These are phyloP conservation scores for Talaromyces piceae DNA, from an alignment of 2,329 filamentous ascomycete species.

Conservation along the genomic window DNA sequence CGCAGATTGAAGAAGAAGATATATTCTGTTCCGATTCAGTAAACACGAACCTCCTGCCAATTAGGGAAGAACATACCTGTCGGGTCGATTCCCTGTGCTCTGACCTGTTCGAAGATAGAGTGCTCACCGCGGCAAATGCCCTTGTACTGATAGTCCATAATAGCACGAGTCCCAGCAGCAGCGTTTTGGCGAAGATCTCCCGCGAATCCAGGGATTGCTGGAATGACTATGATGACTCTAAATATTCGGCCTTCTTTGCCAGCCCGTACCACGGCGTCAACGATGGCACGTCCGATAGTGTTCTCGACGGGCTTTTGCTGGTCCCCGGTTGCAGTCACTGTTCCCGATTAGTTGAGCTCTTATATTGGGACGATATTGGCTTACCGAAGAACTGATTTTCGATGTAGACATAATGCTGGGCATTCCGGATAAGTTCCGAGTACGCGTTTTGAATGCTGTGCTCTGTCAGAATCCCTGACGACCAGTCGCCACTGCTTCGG, in stretches of 20 bases:
- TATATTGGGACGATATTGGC: too few relatives aligned
- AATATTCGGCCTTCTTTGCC: slow-evolving; percentile 71
- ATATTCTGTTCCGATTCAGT: slow-evolving; percentile 46
- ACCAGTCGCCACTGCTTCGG: slow-evolving; percentile 90
- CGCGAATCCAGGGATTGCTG: slow-evolving; percentile 76
- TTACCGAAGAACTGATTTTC: slow-evolving; percentile 95
- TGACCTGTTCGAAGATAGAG: slow-evolving; percentile 78
- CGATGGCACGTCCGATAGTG: slow-evolving; percentile 77
- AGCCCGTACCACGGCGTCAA: slow-evolving; percentile 78
- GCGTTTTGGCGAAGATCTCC: slow-evolving; percentile 79
- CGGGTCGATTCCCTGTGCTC: slow-evolving; percentile 67
- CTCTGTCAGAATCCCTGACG: slow-evolving; percentile 73
- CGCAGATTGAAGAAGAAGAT: slow-evolving; percentile 93
- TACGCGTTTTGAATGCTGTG: slow-evolving; percentile 88
- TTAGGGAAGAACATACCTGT: slow-evolving; percentile 25
- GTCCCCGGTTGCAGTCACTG: slow-evolving; percentile 79
- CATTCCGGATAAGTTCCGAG: slow-evolving; percentile 73
- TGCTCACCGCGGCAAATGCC: slow-evolving; percentile 87
- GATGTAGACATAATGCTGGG: slow-evolving; percentile 91
- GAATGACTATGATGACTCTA: slow-evolving; percentile 66
- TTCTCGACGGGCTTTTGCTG: slow-evolving; percentile 81
- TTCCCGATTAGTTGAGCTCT: slow-evolving; percentile 15
- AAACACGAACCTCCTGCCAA: neutral
- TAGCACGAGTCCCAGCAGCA: slow-evolving; percentile 78
- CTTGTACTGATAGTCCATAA: slow-evolving; percentile 99